Evolutionary conservation across 306 rosid genomes (phyloP), one percentile per base, ranked within the genome.

Genomic region (Inga oerstediana): DNA sequence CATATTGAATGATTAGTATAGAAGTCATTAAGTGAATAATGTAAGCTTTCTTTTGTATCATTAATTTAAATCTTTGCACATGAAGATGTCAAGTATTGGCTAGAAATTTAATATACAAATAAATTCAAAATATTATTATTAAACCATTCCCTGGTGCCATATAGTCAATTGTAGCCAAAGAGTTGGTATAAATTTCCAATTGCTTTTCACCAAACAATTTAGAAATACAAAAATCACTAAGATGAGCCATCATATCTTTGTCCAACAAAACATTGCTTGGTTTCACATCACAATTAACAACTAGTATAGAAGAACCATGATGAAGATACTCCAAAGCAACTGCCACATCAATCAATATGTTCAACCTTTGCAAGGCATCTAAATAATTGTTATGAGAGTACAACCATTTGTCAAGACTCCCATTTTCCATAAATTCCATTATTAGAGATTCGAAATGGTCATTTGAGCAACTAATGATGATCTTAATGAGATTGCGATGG

Each of bases 191-290:
- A 49, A 15, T 49, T 49, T 49, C 56, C 5, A 13, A 0, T 3
- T 15, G 56, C 7, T 17, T 58, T 61, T 82, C 81, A 69, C 85
- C 85, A 76, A 72, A 34, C 20, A 68, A 68, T 13, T 68, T 67
- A 12, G 10, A 17, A 7, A 65, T 54, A 19, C 61, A 24, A 54
- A 54, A 54, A 54, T 54, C 61, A 54, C 61, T 6, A 54, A 54
- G 61, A 17, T 54, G 61, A 20, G 62, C 62, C 10, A 20, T 12
- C 4, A 56, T 56, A 64, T 64, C 35, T 64, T 56, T 24, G 7
- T 56, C 59, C 62, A 56, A 56, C 62, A 56, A 19, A 19, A 56
- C 4, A 56, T 56, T 56, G 27, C n/a, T n/a, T n/a, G n/a, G n/a
- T n/a, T n/a, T n/a, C n/a, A n/a, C n/a, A n/a, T n/a, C n/a, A n/a